Percentiles rank a stretch among this genome's conserved stretches.
phyloP scores from a whole-genome alignment of 2,329 filamentous ascomycete species.

The Sphaceloma murrayae region DNA sequence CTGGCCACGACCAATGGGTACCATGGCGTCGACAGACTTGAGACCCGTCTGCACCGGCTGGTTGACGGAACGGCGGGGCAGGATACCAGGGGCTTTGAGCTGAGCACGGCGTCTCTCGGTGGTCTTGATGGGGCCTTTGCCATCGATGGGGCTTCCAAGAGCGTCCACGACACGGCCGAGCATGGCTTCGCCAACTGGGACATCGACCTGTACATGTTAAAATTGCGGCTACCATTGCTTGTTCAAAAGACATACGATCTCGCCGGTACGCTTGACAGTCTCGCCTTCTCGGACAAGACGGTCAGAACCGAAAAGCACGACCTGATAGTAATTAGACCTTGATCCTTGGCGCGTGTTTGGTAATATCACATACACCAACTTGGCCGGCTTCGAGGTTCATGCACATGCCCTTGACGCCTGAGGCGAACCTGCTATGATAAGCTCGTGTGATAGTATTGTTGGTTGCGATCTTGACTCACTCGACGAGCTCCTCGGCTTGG shows the following conservation, averaged over 20 bases:
- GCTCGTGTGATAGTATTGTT: background rate
- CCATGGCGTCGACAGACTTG: constrained; percentile 99
- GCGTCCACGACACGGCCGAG: constrained; percentile 98
- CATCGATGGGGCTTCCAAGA: constrained; percentile 98
- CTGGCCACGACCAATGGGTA: constrained; percentile 98
- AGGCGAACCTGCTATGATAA: constrained; percentile 69
- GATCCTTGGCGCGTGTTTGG: background rate
- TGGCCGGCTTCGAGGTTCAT: constrained; percentile 99
- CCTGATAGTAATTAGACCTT: constrained; percentile 6
- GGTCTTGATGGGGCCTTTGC: constrained; percentile 94
- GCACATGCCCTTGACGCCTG: constrained; percentile 99
- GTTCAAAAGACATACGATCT: constrained; percentile 85
- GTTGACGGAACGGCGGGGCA: constrained; percentile 94
- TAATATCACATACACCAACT: constrained; percentile 59
- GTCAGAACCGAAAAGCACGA: constrained; percentile 99
- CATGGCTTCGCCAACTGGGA: constrained; percentile 84
- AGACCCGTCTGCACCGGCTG: constrained; percentile 98
- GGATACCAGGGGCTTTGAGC: constrained; percentile 97
- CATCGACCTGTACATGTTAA: constrained; percentile 61
- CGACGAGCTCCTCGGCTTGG: constrained; percentile 99
- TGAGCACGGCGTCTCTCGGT: constrained; percentile 90
- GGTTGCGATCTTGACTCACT: constrained; percentile 55
- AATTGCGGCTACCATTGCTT: too few species aligned
- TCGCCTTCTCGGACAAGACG: constrained; percentile 99
- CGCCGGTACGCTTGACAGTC: constrained; percentile 98